Evolutionary conservation across 1,284 basidiomycete species (phyloP), one percentile per base, ranked within the genome.

Genomic region (Amylostereum areolatum): DNA sequence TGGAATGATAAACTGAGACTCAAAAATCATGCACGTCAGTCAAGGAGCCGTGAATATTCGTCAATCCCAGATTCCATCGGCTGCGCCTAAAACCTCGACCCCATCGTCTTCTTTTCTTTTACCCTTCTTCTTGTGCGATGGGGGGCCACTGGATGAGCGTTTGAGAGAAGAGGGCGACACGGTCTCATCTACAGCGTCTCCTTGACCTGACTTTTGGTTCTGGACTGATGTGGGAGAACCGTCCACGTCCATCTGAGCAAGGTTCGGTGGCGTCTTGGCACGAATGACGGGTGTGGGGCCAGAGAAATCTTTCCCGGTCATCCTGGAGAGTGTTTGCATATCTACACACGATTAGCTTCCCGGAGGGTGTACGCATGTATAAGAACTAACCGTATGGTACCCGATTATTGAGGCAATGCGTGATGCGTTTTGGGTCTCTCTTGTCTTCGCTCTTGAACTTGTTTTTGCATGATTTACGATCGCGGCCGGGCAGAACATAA

Each of bases 401-500:
- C 50, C 79, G 77, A 58, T 86, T 81, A 46, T 79, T 79, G 18
- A 89, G 66, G 59, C 77, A 85, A 52, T 77, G 72, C 48, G 79
- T 82, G 50, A 89, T 87, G 41, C 85, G 74, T 18, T 70, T 74
- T 28, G 83, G 75, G 60, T 92, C 85, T 59, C 77, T 81, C 66
- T 81, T 88, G 63, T 95, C 92, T 65, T 95, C 92, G 0, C 81
- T 75, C 58, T 89, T 92, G 73, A 92, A 95, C 65, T 96, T 96
- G 60, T 87, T 86, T 67, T 92, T 92, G 67, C 93, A 93, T 42
- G 90, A 83, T 57, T 86, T 89, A 12, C 92, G 77, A 59, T 89
- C 87, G n/a, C 92, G 83, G 12, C 85, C 85, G 29, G 91, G 90
- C 33, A 95, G 76, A 8, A 93, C 75, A 53, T 85, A 84, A 2